Evolutionary conservation across 129 eudicot species (phyloP).

Genomic region (Kitagawia praeruptora): DNA sequence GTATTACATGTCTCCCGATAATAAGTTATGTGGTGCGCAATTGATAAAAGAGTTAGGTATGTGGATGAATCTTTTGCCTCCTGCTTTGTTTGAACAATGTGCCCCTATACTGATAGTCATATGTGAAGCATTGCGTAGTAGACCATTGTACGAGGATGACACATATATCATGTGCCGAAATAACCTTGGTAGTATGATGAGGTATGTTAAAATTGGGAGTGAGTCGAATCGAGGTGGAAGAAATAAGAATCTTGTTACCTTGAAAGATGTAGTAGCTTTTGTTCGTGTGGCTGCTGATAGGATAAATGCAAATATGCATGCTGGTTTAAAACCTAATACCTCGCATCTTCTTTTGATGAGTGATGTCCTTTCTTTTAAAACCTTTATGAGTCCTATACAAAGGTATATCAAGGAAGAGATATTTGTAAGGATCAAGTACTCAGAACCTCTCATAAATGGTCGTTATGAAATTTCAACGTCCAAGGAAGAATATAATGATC

Average conservation of each 20-base stretch:
- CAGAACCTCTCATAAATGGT: conserved; percentile 4
- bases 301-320: neutral
- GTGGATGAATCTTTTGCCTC: neutral
- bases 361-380: neutral
- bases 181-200: neutral
- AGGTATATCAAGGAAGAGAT: conserved; percentile 19
- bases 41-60: neutral
- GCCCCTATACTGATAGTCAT: neutral
- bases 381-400: conserved; percentile 10
- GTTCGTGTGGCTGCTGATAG: neutral
- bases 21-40: neutral
- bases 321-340: neutral
- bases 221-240: neutral
- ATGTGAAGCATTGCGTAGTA: neutral
- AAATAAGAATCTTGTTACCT: no score
- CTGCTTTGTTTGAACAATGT: neutral
- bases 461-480: conserved; percentile 13
- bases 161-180: neutral
- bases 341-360: neutral
- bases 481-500: conserved; percentile 19
- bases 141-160: no score
- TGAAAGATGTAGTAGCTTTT: neutral
- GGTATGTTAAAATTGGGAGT: neutral
- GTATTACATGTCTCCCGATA: neutral
- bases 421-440: neutral